Percentiles rank a stretch among this genome's conserved stretches.
phyloP scores from a whole-genome alignment of 495 filamentous ascomycete genomes.

The Penicillium bovifimosum region DNA sequence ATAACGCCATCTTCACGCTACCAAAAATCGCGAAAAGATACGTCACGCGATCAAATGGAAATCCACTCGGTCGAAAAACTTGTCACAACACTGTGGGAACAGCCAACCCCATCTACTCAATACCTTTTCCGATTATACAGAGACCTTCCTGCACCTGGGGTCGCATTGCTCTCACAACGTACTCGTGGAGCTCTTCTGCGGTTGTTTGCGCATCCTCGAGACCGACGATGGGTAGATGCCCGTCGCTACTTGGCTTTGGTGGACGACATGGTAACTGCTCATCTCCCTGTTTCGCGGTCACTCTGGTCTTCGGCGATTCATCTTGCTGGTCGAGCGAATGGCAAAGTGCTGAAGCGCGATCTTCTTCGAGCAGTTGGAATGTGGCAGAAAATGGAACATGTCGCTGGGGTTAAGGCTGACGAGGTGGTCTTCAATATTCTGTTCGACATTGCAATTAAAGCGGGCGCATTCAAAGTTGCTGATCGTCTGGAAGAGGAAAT shows the following conservation, averaged over 20 bases:
- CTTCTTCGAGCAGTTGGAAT: conserved; percentile 66
- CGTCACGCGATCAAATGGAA: conserved; percentile 17
- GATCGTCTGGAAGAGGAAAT: conserved; percentile 83
- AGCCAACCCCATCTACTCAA: conserved; percentile 41
- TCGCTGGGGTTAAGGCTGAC: conserved; percentile 57
- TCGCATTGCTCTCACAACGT: conserved; percentile 54
- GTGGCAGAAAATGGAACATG: conserved; percentile 85
- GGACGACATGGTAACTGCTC: conserved; percentile 68
- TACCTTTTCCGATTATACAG: conserved; percentile 57
- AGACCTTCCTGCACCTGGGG: conserved; percentile 57
- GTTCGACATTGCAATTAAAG: conserved; percentile 81
- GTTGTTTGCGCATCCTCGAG: conserved; percentile 51
- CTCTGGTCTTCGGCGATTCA: conserved; percentile 84
- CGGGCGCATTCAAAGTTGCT: conserved; percentile 73
- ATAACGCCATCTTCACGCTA: conserved; percentile 8
- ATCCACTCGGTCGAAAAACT: conserved; percentile 37
- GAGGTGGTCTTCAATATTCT: conserved; percentile 84
- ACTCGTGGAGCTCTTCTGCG: conserved; percentile 61
- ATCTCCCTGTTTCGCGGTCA: conserved; percentile 54
- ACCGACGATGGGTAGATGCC: conserved; percentile 41
- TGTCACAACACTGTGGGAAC: conserved; percentile 35
- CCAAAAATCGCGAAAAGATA: conserved; percentile 4
- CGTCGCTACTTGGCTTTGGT: conserved; percentile 77
- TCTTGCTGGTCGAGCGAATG: conserved; percentile 66
- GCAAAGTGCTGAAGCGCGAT: conserved; percentile 56